Base-by-base conservation (phyloP, 805 yeast genomes). In the Sugiyamaella valdiviana region DNA sequence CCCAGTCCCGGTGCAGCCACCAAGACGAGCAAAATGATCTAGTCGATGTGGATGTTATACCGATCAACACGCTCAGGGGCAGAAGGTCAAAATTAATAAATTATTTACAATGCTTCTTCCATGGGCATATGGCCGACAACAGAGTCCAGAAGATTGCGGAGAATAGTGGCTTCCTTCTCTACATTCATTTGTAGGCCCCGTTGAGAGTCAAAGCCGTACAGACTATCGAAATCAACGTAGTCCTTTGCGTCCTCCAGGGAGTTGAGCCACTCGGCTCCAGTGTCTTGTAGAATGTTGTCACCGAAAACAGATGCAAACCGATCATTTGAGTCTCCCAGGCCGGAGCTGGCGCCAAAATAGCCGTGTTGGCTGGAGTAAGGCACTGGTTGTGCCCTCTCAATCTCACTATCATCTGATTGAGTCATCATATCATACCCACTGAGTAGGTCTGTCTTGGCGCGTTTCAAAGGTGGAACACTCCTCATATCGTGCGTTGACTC, bases 261-360 rank as follows among this genome's bases (percentile, higher is more conserved):
- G 17, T 19, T 17, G 14, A 46, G 45, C 50, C 50, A 46, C 21
- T 46, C 50, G 14, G 36, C 50, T 6, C 50, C 50, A n/a, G 38
- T 29, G 22, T 46, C 50, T 6, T 46, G 45, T n/a, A 46, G 32
- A 10, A 26, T 26, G 10, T 26, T 26, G 9, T 26, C n/a, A 4
- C n/a, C n/a, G 14, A 26, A 12, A 6, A 12, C 14, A 10, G 32
- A n/a, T 12, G 14, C 10, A 12, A 26, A 3, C 32, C 14, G 32
- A n/a, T n/a, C 32, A 26, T n/a, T 26, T 6, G 7, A 26, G 14
- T 26, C 32, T n/a, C n/a, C n/a, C n/a, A n/a, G n/a, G n/a, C n/a
- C n/a, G n/a, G n/a, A n/a, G n/a, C n/a, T n/a, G n/a, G n/a, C n/a
- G n/a, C n/a, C n/a, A n/a, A n/a, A n/a, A n/a, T n/a, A n/a, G n/a